Evolutionary conservation across 2,329 filamentous ascomycete species (phyloP), one percentile per base, ranked within the genome.

Genomic region (Aspergillaceae sp.): DNA sequence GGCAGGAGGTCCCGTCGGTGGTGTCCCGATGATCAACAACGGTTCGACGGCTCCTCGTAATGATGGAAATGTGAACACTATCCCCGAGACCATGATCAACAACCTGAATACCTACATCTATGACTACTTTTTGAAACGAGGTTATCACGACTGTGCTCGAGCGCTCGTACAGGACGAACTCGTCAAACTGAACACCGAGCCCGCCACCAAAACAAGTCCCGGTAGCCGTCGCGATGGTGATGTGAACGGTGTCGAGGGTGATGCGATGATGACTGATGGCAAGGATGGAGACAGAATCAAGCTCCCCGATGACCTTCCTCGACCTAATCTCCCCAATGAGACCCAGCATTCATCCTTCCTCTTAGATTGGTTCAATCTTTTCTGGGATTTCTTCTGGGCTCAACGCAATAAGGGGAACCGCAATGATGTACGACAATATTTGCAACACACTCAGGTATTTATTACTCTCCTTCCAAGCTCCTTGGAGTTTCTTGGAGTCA

Each of bases 311-410:
- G 89, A 94, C 60, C 76, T 97, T 35, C 91, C 91, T 4, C 76
- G 69, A 27, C 69, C 70, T 10, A 65, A 58, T 45, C 57, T 79
- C 5, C 83, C 88, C 8, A 82, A 81, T 51, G 73, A 69, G 49
- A 50, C 77, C 77, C 45, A 85, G 84, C 58, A 86, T 79, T 51
- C 63, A 0, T 87, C 87, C 28, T 97, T 98, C 61, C 75, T 98
- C n/a, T 85, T 88, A 56, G 92, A 97, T 61, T 98, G 92, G 92
- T 98, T 94, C 74, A 87, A 84, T 61, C 78, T 96, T 44, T 98
- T 98, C 67, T 97, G 89, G 89, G 92, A 98, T 60, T 88, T 97
- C 57, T 94, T 86, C 68, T 82, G 82, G 61, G 87, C 88, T 46
- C 86, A 91, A 63, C 85, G 87, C 60, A 79, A 77, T 59, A 83